Percentiles rank a stretch among this genome's conserved stretches.
Evolutionary conservation across 208 protist species (phyloP).

Genomic region (Phytomonas francai): DNA sequence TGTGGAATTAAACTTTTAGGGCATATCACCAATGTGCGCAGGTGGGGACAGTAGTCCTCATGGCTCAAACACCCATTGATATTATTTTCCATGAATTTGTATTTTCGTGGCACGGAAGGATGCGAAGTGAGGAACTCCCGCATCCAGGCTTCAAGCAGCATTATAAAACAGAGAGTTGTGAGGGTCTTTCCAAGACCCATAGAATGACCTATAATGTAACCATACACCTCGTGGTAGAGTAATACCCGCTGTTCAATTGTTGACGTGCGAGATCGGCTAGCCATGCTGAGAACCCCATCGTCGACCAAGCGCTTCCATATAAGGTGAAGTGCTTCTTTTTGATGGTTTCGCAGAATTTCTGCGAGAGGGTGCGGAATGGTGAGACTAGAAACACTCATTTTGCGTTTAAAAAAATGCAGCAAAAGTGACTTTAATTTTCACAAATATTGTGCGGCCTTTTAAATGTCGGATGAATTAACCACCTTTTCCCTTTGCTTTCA

Average conservation of each 20-base stretch:
- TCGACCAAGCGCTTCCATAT: conserved; percentile 67
- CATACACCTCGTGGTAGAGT: conserved; percentile 53
- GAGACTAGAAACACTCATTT: conserved; percentile 17
- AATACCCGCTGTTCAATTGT: conserved; percentile 38
- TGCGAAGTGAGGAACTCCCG: neutral
- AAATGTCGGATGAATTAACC: neutral
- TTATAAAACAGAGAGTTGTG: conserved; percentile 59
- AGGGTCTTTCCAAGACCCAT: conserved; percentile 88
- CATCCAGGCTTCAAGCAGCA: conserved; percentile 46
- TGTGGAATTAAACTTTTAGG: conserved; percentile 64
- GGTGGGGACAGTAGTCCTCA: conserved; percentile 13
- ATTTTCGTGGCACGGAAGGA: neutral
- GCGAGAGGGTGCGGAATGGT: conserved; percentile 22
- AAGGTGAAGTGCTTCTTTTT: conserved; percentile 66
- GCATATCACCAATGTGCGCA: conserved; percentile 68
- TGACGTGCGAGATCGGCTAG: conserved; percentile 18
- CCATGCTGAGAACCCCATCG: conserved; percentile 40
- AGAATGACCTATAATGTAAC: conserved; percentile 77
- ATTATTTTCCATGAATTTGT: conserved; percentile 5
- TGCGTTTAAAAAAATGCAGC: neutral
- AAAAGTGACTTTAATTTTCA: neutral
- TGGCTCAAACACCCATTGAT: neutral
- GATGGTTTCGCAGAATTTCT: conserved; percentile 48
- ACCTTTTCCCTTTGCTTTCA: neutral
- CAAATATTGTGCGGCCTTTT: neutral